Conservation (phyloP, 2,329 filamentous ascomycete species). For the Trichoderma afroharzianum region DNA sequence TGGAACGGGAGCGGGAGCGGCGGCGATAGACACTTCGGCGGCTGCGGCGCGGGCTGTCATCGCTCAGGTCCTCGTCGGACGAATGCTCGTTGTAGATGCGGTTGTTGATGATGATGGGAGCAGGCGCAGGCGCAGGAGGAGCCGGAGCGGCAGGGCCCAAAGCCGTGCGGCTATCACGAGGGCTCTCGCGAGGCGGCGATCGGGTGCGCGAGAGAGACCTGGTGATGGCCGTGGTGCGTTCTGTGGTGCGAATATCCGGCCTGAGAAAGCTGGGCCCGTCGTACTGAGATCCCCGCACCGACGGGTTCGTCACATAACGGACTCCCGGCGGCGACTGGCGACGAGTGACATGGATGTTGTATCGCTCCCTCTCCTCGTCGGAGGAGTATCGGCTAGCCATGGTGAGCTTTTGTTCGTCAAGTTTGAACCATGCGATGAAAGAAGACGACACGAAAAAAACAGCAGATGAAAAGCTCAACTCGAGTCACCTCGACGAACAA, state of each 20-base stretch:
- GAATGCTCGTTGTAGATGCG: conserved; percentile 49
- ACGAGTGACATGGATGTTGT: conserved; percentile 49
- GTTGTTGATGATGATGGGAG: conserved; percentile 54
- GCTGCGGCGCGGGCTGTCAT: conserved; percentile 30
- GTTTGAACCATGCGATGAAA: neutral
- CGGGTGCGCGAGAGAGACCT: conserved; percentile 38
- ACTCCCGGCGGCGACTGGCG: conserved; percentile 40
- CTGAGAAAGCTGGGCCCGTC: conserved; percentile 42
- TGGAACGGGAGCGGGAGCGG: conserved; percentile 21
- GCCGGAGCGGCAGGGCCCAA: neutral
- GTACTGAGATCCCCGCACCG: conserved; percentile 38
- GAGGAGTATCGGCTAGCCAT: conserved; percentile 46
- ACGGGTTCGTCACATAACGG: conserved; percentile 44
- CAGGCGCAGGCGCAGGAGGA: conserved; percentile 26
- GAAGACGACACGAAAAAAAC: neutral
- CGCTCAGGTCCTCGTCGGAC: conserved; percentile 38
- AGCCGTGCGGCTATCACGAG: conserved; percentile 33
- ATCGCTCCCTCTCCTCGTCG: conserved; percentile 44
- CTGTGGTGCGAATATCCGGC: conserved; percentile 44
- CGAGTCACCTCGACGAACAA: neutral
- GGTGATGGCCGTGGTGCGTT: conserved; percentile 43
- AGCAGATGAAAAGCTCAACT: neutral
- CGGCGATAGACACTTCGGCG: conserved; percentile 26
- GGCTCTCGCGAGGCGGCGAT: conserved; percentile 41
- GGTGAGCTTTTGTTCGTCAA: neutral